Percentiles rank a stretch among this genome's conserved stretches.
These are phyloP conservation scores for Fraxinus xanthoxyloides DNA, from an alignment of 305 asterid genomes.

Conservation along the genomic window DNA sequence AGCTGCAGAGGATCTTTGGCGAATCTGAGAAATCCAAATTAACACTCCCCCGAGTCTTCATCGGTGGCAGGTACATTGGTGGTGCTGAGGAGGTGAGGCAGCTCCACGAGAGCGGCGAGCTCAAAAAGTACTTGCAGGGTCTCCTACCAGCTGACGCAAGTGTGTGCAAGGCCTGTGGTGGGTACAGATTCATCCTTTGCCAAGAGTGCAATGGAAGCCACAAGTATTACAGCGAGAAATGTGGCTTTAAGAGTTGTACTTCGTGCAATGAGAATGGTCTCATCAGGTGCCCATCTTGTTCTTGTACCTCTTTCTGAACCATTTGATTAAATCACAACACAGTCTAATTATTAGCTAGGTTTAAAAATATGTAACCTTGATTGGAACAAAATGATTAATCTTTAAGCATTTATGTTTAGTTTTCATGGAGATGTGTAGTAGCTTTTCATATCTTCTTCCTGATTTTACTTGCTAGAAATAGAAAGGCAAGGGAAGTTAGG, in stretches of 20 bases:
- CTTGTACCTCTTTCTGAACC: conserved; percentile 41
- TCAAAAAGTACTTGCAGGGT: conserved; percentile 61
- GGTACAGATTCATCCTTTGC: conserved; percentile 69
- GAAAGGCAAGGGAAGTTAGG: neutral
- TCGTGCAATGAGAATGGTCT: conserved; percentile 90
- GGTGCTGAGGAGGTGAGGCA: conserved; percentile 84
- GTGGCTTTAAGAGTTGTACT: conserved; percentile 72
- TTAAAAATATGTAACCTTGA: neutral
- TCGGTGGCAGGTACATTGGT: conserved; percentile 87
- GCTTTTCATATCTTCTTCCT: conserved; percentile 15
- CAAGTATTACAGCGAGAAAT: conserved; percentile 68
- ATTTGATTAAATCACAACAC: conserved; percentile 14
- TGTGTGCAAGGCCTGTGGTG: conserved; percentile 79
- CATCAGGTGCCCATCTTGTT: conserved; percentile 95
- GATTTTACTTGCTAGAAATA: conserved; percentile 17
- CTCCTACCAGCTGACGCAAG: conserved; percentile 46
- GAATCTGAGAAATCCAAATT: conserved; percentile 38
- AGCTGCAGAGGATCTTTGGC: conserved; percentile 68
- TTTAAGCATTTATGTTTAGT: conserved; percentile 1
- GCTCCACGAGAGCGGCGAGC: conserved; percentile 84
- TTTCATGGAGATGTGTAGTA: conserved; percentile 1
- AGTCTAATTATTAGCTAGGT: neutral
- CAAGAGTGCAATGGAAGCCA: conserved; percentile 75
- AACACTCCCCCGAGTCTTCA: conserved; percentile 78
- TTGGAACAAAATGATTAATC: neutral